A percentile compares a stretch with the other conserved stretches of the same genome.
phyloP scores from a whole-genome alignment of 2,329 filamentous ascomycete genomes.

The Knufia fluminis region DNA sequence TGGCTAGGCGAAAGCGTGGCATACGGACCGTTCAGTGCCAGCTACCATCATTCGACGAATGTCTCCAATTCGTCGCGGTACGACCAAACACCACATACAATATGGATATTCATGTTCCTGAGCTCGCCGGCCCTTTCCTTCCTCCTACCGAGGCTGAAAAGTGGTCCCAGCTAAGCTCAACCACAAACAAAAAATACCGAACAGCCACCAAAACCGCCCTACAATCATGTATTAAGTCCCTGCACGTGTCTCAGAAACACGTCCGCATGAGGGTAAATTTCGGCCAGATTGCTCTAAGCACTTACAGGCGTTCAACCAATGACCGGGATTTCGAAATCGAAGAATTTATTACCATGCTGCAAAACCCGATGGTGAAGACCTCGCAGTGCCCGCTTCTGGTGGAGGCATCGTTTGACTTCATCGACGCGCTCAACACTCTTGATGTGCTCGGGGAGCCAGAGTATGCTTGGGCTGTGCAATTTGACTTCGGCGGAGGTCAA shows the following conservation, averaged over 20 bases:
- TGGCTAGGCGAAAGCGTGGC: slow-evolving; percentile 15
- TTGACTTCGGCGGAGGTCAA: slow-evolving; percentile 31
- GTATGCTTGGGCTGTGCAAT: slow-evolving; percentile 31
- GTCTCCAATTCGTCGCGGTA: slow-evolving; percentile 15
- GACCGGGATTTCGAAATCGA: slow-evolving; percentile 27
- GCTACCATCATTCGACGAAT: slow-evolving; percentile 15
- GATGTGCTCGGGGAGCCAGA: slow-evolving; percentile 20
- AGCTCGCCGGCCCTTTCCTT: not conserved
- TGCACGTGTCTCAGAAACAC: slow-evolving; percentile 28
- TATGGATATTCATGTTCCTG: not conserved
- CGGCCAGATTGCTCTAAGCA: slow-evolving; percentile 32
- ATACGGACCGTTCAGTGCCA: slow-evolving; percentile 15
- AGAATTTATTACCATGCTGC: slow-evolving; percentile 35
- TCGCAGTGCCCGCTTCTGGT: slow-evolving; percentile 17
- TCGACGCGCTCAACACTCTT: slow-evolving; percentile 24
- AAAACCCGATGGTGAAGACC: slow-evolving; percentile 22
- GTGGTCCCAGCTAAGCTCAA: slow-evolving; percentile 20
- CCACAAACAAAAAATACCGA: slow-evolving; percentile 27
- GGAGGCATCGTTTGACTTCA: slow-evolving; percentile 16
- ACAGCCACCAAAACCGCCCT: slow-evolving; percentile 25
- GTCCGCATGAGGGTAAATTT: slow-evolving; percentile 36
- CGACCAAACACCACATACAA: not conserved
- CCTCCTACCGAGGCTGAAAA: slow-evolving; percentile 12
- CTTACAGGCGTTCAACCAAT: slow-evolving; percentile 27
- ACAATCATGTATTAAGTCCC: slow-evolving; percentile 26